Base-by-base conservation (phyloP, 2,329 filamentous ascomycete genomes). In the Bimuria novae-zelandiae region DNA sequence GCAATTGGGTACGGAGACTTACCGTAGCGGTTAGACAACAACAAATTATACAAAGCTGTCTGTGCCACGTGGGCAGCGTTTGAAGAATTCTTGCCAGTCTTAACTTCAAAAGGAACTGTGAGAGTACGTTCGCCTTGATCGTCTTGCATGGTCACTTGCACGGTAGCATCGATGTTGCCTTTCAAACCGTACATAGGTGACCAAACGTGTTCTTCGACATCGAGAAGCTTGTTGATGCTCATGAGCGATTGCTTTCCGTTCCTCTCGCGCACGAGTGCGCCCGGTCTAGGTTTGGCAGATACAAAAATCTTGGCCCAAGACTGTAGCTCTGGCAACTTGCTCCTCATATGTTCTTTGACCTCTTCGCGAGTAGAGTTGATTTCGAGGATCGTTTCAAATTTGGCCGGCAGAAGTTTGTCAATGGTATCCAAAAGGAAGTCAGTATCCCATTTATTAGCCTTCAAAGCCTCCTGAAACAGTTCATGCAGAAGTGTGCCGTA, bases 161-260 rank as follows among this genome's bases (percentile, higher is more conserved):
- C 89, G 0, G 94, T 97, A 23, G 94, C 94, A 75, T 99, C 94
- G 54, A 99, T 94, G 64, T 97, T 99, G 25, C 94, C 94, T 73
- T 99, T 99, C 14, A 99, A 80, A 0, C 94, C 94, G 70, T 96
- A 99, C 85, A 92, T 93, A 0, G 94, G 94, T 6, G 93, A 97
- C 94, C 94, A 99, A 23, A 99, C 87, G 69, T 97, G 94, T 73
- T 99, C 94, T 71, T 99, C 94, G 8, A 99, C 90, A 69, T 97
- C 94, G 12, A 99, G 86, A 23, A 99, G 80, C 70, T 97, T 99
- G 66, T 88, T 95, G 62, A 99, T 87, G 62, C 89, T 92, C 82
- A 97, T 87, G 52, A 82, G 88, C 10, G 88, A 84, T 60, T 87
- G 88, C 48, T 88, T 84, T 35, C 88, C 89, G 67, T 92, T 88